Base-by-base conservation (phyloP, 2,329 filamentous ascomycete genomes). In the Sclerotinia glacialis region DNA sequence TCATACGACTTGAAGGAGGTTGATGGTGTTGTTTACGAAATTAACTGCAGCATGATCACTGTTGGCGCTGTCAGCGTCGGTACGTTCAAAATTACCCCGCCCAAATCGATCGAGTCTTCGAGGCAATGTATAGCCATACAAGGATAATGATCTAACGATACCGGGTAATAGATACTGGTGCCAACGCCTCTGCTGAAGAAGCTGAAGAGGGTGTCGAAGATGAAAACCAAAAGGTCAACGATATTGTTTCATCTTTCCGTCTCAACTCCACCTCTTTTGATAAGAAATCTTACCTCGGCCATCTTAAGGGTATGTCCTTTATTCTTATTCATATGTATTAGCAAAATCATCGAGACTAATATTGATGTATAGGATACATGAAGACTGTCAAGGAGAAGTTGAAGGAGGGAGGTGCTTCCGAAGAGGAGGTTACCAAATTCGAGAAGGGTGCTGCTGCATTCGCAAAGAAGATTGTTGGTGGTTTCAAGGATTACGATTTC, bases 401-500 rank as follows among this genome's bases (percentile, higher is more conserved):
- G 73, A 83, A 87, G 80, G 85, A 83, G 71, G 86, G 83, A 71
- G 83, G 83, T 71, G 85, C 86, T 47, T 74, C 82, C 68, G 85
- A 86, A 1, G 89, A 89, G 18, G 85, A 87, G 69, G 83, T 97
- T 80, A 86, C 87, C 73, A 84, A 83, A 26, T 97, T 97, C 82
- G 89, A 97, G 86, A 86, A 83, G 73, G 88, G 88, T 74, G 93
- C 93, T 68, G 78, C 82, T 71, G 80, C 72, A 66, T 96, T 86
- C 78, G 89, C 91, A 80, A 97, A 96, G 84, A 87, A 86, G 78
- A 84, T 97, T 72, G 83, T 89, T 68, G 82, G 78, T 79, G 94
- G 92, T 83, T 97, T 97, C 86, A 93, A 96, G 84, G 92, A 98
- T 84, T 96, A 89, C 80, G 94, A 98, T 80, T 94, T 97, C 82